Conservation (phyloP, 208 protist species). For the Crithidia mellificae region DNA sequence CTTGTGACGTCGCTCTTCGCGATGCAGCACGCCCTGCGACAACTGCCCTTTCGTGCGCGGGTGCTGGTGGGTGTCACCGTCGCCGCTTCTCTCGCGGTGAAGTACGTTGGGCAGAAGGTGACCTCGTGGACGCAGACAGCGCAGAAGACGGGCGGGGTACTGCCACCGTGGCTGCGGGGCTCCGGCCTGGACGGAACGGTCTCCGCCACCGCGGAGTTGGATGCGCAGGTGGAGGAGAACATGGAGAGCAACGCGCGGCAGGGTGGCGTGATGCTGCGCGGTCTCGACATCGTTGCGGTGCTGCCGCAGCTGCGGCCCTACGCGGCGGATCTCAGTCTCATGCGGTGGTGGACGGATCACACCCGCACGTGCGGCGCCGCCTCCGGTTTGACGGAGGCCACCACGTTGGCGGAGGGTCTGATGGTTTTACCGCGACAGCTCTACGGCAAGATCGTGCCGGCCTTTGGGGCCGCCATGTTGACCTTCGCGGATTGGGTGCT, state of each 20-base stretch:
- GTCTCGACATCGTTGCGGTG: slow-evolving; percentile 70
- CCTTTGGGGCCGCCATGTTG: slow-evolving; percentile 29
- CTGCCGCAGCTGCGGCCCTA: slow-evolving; percentile 72
- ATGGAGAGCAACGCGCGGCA: slow-evolving; percentile 38
- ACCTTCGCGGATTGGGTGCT: slow-evolving; percentile 48
- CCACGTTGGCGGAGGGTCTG: slow-evolving; percentile 11
- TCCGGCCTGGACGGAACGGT: slow-evolving; percentile 18
- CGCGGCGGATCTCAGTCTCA: slow-evolving; percentile 61
- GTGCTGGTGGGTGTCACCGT: slow-evolving; percentile 32
- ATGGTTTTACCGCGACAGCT: slow-evolving; percentile 18
- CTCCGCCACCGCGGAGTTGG: slow-evolving; percentile 26
- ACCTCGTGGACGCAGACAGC: slow-evolving; percentile 25
- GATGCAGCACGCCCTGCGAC: slow-evolving; percentile 33
- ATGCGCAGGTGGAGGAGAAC: slow-evolving; percentile 69
- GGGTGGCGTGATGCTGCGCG: slow-evolving; percentile 66
- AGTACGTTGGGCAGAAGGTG: slow-evolving; percentile 24
- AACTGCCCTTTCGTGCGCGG: slow-evolving; percentile 33
- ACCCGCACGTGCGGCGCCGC: slow-evolving; percentile 20
- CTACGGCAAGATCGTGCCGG: slow-evolving; percentile 41
- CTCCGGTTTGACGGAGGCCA: slow-evolving; percentile 20
- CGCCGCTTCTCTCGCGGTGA: slow-evolving; percentile 25
- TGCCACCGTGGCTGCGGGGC: slow-evolving; percentile 34
- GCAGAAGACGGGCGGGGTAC: slow-evolving; percentile 27
- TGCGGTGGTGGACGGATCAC: slow-evolving; percentile 67
- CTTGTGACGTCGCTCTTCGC: slow-evolving; percentile 31